Conservation (phyloP, 2,329 filamentous ascomycete species). For the Alternaria gansuensis region DNA sequence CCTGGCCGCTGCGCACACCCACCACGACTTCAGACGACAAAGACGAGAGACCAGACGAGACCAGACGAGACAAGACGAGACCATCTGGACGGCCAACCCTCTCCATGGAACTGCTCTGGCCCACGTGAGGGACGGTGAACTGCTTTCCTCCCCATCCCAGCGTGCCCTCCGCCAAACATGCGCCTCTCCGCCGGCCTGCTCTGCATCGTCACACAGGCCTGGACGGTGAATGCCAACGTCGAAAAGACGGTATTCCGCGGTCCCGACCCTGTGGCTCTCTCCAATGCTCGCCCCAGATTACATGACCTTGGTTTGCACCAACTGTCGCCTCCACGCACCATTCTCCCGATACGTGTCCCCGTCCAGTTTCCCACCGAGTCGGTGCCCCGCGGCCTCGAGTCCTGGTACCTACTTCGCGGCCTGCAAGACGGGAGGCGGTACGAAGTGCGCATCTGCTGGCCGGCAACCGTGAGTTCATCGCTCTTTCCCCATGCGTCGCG, state of each 20-base stretch:
- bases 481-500: conserved; percentile 7
- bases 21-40: not conserved
- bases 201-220: conserved; percentile 45
- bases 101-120: conserved; percentile 22
- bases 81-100: not conserved
- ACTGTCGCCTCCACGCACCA: conserved; percentile 64
- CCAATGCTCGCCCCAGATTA: conserved; percentile 65
- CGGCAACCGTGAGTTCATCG: conserved; percentile 75
- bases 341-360: conserved; percentile 70
- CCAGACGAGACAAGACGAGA: too few species aligned
- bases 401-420: conserved; percentile 80
- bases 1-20: conserved; percentile 13
- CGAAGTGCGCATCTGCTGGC: conserved; percentile 92
- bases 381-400: conserved; percentile 66
- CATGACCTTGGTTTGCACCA: conserved; percentile 69
- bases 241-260: conserved; percentile 91
- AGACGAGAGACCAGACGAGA: too few species aligned
- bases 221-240: conserved; percentile 71
- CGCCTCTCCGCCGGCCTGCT: conserved; percentile 43
- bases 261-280: conserved; percentile 66
- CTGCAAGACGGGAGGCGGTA: conserved; percentile 79
- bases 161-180: conserved; percentile 43
- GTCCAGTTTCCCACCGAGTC: conserved; percentile 71
- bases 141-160: not conserved
- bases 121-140: conserved; percentile 26